Evolutionary conservation across 2,329 filamentous ascomycete genomes (phyloP).

Genomic region (Elsinoe necatrix): DNA sequence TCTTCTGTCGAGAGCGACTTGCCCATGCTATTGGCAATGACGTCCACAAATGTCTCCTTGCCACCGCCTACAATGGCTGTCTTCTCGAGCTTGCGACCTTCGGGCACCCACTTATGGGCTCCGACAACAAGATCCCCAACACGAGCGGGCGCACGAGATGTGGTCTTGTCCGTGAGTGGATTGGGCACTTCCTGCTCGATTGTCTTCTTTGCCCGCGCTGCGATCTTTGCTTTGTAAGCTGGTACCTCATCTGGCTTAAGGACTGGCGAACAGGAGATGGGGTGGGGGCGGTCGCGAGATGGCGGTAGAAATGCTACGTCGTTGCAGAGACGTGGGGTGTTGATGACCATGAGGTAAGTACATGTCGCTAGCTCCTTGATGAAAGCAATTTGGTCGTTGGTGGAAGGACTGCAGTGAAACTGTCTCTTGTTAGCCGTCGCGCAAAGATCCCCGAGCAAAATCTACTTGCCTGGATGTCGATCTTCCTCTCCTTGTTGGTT

Average conservation of each 20-base stretch:
- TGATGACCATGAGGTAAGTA: slow-evolving; percentile 85
- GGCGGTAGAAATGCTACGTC: slow-evolving; percentile 81
- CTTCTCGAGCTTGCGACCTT: slow-evolving; percentile 50
- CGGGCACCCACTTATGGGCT: slow-evolving; percentile 45
- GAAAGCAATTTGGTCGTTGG: slow-evolving; percentile 71
- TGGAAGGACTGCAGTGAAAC: slow-evolving; percentile 69
- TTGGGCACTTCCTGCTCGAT: slow-evolving; percentile 11
- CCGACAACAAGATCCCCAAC: slow-evolving; percentile 54
- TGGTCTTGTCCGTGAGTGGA: slow-evolving; percentile 11
- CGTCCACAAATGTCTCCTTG: slow-evolving; percentile 47
- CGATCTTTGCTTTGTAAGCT: slow-evolving; percentile 24
- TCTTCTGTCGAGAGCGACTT: slow-evolving; percentile 30
- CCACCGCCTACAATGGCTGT: slow-evolving; percentile 40
- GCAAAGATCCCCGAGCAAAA: background rate
- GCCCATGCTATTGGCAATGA: slow-evolving; percentile 51
- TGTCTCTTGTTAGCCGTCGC: slow-evolving; percentile 26
- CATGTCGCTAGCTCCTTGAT: slow-evolving; percentile 91
- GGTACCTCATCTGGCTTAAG: slow-evolving; percentile 47
- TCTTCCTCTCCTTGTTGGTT: slow-evolving; percentile 69
- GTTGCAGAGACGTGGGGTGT: slow-evolving; percentile 79
- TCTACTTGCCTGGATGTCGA: slow-evolving; percentile 61
- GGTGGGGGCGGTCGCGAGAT: slow-evolving; percentile 64
- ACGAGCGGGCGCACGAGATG: slow-evolving; percentile 30
- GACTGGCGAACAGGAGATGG: slow-evolving; percentile 68
- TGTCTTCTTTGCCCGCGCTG: slow-evolving; percentile 6